Evolutionary conservation across 2,329 filamentous ascomycete species (phyloP), one percentile per base, ranked within the genome.

Genomic region (Coniochaeta sp.): DNA sequence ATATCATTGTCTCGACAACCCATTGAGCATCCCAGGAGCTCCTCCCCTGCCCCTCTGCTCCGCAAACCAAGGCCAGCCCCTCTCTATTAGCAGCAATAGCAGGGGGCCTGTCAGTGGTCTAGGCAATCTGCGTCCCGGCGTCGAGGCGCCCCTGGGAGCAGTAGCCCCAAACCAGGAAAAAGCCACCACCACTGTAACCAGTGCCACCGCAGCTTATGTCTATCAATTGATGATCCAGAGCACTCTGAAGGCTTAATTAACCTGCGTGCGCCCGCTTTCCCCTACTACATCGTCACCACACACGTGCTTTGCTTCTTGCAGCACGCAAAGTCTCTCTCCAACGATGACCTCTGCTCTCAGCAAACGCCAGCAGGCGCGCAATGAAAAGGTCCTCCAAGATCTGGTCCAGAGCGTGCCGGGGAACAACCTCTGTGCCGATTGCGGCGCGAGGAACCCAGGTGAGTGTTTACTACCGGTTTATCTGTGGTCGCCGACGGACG

Each of bases 301-400:
- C 27, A 14, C 38, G 38, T 42, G 38, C 38, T 26, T 22, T 3
- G 6, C 38, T 9, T 42, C 38, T 4, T 26, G 18, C 6, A 42
- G 12, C n/a, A n/a, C n/a, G n/a, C n/a, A n/a, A n/a, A n/a, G n/a
- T n/a, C n/a, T n/a, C n/a, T n/a, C 8, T 31, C 27, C 45, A 48
- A 6, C 45, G 51, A 66, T 66, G 88, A 80, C 88, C 52, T 78
- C 81, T 51, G 77, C 83, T 42, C 77, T 95, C 68, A 96, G 86
- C 77, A 99, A 97, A 80, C 90, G 94, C 72, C 90, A 96, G 75
- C 92, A 96, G 79, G 90, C 88, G 77, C 91, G 94, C 72, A 96
- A 99, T 71, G 94, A 99, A 76, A 89, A 89, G 67, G 77, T 83
- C 52, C 78, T 99, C 59, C 90, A 96, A 65, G 92, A 97, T 47